phyloP scores from a whole-genome alignment of 164 flowering plant genomes.

The Protea cynaroides region DNA sequence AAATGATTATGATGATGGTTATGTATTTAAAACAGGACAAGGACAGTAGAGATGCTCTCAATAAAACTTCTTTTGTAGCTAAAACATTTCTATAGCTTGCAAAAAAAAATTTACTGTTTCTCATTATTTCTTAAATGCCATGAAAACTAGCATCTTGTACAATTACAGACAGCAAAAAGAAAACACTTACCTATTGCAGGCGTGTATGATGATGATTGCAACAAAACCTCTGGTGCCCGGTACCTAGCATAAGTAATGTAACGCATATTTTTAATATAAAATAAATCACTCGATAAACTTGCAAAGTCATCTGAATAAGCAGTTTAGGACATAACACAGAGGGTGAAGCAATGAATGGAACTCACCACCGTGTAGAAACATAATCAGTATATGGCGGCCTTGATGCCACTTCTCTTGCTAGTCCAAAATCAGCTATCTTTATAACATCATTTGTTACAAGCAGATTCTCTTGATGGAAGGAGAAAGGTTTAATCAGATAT shows the following conservation, averaged over 20 bases:
- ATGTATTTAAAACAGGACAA: no score
- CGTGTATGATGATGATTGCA: slow-evolving; percentile 65
- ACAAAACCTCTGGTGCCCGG: slow-evolving; percentile 94
- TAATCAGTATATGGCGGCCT: slow-evolving; percentile 82
- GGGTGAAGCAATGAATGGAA: background rate
- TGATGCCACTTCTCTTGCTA: slow-evolving; percentile 83
- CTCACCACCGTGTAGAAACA: slow-evolving; percentile 88
- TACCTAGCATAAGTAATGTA: slow-evolving; percentile 44
- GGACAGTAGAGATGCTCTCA: no score
- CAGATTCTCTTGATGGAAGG: slow-evolving; percentile 54
- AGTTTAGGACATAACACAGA: background rate
- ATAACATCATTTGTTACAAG: slow-evolving; percentile 67
- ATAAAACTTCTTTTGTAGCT: no score
- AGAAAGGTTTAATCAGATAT: background rate
- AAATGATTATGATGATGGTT: no score
- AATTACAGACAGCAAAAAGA: background rate
- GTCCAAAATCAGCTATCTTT: slow-evolving; percentile 93
- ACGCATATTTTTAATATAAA: background rate
- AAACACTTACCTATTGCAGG: slow-evolving; percentile 73
- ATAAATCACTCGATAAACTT: background rate
- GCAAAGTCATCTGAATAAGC: background rate
- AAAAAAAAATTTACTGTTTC: no score
- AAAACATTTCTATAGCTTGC: no score
- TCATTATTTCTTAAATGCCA: background rate
- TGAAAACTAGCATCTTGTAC: background rate